Conservation (phyloP, 2,329 filamentous ascomycete genomes). For the Epicoccum sorghinum region DNA sequence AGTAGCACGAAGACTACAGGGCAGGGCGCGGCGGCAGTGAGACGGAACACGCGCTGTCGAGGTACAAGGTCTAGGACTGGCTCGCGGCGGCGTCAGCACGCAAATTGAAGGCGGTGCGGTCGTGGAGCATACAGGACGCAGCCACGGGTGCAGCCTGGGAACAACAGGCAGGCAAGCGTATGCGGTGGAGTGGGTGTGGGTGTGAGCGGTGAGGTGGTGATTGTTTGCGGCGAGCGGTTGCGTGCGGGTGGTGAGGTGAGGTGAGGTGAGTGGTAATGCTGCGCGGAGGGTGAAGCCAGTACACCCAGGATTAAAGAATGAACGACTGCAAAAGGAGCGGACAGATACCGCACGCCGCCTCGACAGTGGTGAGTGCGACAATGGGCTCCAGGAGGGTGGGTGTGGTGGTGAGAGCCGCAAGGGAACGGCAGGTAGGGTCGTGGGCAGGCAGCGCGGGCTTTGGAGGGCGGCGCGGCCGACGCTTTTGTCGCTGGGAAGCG, state of each 20-base stretch:
- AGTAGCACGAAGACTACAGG: slow-evolving; percentile 29
- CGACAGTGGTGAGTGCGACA: slow-evolving; percentile 38
- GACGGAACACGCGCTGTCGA: slow-evolving; percentile 49
- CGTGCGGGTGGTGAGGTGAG: too few species aligned
- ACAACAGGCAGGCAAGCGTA: slow-evolving; percentile 1
- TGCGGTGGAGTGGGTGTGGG: slow-evolving; percentile 7
- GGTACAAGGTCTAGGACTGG: slow-evolving; percentile 28
- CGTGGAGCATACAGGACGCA: slow-evolving; percentile 31
- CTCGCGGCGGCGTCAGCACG: slow-evolving; percentile 40
- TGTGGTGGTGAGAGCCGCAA: slow-evolving; percentile 17
- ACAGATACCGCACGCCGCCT: slow-evolving; percentile 44
- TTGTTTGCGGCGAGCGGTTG: too few species aligned
- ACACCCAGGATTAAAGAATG: slow-evolving; percentile 48
- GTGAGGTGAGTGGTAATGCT: slow-evolving; percentile 6
- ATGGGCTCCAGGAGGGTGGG: slow-evolving; percentile 37
- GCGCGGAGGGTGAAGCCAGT: slow-evolving; percentile 43
- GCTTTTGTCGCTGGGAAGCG: slow-evolving; percentile 26
- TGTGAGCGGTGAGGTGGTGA: neutral
- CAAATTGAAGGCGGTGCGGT: slow-evolving; percentile 25
- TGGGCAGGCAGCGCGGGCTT: neutral
- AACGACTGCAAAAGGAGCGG: slow-evolving; percentile 44
- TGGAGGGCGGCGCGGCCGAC: slow-evolving; percentile 21
- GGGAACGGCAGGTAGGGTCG: slow-evolving; percentile 14
- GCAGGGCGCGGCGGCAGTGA: slow-evolving; percentile 39
- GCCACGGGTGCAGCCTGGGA: slow-evolving; percentile 9